Evolutionary conservation across 371 early-diverging fungal genomes (phyloP), one percentile per base, ranked within the genome.

Genomic region (Nematocida sp.): DNA sequence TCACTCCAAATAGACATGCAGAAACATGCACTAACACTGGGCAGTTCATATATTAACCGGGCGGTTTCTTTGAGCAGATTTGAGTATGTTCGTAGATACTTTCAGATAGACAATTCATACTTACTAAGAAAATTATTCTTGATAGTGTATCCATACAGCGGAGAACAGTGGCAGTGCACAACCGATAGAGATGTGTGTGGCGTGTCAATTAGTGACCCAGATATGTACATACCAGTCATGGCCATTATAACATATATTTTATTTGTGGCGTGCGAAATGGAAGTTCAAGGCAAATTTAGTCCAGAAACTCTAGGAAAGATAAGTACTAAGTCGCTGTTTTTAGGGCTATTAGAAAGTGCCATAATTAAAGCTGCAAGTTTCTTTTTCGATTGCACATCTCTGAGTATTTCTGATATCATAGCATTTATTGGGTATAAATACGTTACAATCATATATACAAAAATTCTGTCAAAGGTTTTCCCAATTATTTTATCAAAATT

Each of bases 171-270:
- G 82, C 25, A 61, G 15, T 18, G 45, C 4, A 56, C 58, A 4
- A 57, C 74, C 18, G 64, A 70, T 20, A 66, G 70, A 58, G 67
- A 94, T 81, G 89, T 93, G 55, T 93, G 94, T 9, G 88, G 94
- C 66, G 92, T 93, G 4, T 4, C 60, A 72, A 94, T 93, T 52
- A 94, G 94, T 83, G 92, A 95, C 0, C 95, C 97, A 5, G 98
- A 98, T 86, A 88, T 98, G 80, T 98, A 98, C 87, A 94, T 98
- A 58, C 98, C 97, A 45, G 87, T 92, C 45, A 95, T 96, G 95
- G 91, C 92, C 3, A 89, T 95, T 67, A 93, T 95, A 27, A 93
- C 96, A 4, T 95, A 96, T 85, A 90, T 96, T 33, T 88, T 96
- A 33, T 84, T 93, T 42, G 91, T 92, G 69, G 95, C 94, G 18